These are phyloP conservation scores for Malus domestica DNA, from an alignment of 306 rosid genomes.

Conservation along the genomic window ASM211411v1 NC_041805.1:10364501-10365000, in stretches of 20 bases:
- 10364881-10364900: slow-evolving; percentile 35
- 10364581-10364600: slow-evolving; percentile 46
- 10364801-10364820: slow-evolving; percentile 48
- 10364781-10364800: slow-evolving; percentile 36
- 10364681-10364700: slow-evolving; percentile 37
- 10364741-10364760: slow-evolving; percentile 34
- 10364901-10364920: slow-evolving; percentile 44
- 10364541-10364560: slow-evolving; percentile 47
- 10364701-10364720: slow-evolving; percentile 33
- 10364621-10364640: slow-evolving; percentile 39
- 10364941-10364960: slow-evolving; percentile 63
- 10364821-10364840: slow-evolving; percentile 39
- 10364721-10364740: slow-evolving; percentile 43
- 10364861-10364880: slow-evolving; percentile 35
- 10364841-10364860: slow-evolving; percentile 61
- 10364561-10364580: slow-evolving; percentile 47
- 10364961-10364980: slow-evolving; percentile 77
- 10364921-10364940: slow-evolving; percentile 55
- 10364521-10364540: slow-evolving; percentile 34
- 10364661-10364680: slow-evolving; percentile 37
- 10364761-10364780: slow-evolving; percentile 42
- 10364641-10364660: slow-evolving; percentile 36
- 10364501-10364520: slow-evolving; percentile 54
- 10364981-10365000: slow-evolving; percentile 71
- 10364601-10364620: slow-evolving; percentile 36